Percentiles rank a stretch among this genome's conserved stretches.
phyloP scores from a whole-genome alignment of 73 alveolate genomes.

The Paramecium primaurelia region DNA sequence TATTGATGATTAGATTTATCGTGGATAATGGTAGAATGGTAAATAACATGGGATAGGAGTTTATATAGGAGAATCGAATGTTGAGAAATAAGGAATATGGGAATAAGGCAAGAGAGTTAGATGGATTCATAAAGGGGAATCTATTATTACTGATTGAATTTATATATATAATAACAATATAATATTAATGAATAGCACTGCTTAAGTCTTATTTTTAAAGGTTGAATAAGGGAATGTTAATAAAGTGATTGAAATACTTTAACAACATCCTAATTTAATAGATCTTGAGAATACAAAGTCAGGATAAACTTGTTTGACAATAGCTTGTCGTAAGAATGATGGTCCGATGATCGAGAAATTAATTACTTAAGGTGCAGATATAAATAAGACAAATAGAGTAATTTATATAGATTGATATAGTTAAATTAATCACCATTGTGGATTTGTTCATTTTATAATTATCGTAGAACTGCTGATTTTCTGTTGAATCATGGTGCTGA shows the following conservation, averaged over 20 bases:
- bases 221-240: constrained; percentile 23
- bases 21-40: constrained; percentile 72
- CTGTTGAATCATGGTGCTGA: constrained; percentile 3
- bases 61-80: constrained; percentile 65
- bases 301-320: constrained; percentile 18
- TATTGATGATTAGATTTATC: constrained; percentile 34
- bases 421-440: constrained; percentile 27
- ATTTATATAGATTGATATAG: not conserved
- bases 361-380: not conserved
- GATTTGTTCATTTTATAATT: constrained; percentile 40
- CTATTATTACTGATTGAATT: constrained; percentile 1
- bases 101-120: constrained; percentile 67
- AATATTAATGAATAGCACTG: not conserved
- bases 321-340: constrained; percentile 38
- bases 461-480: constrained; percentile 36
- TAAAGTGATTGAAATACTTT: constrained; percentile 17
- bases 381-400: constrained; percentile 11
- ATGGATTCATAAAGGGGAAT: constrained; percentile 56
- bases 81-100: constrained; percentile 72
- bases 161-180: not conserved
- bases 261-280: constrained; percentile 8
- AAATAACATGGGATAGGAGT: constrained; percentile 79
- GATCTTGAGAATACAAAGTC: not conserved
- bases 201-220: not conserved
- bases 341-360: constrained; percentile 12